A percentile compares a stretch with the other conserved stretches of the same genome.
Conservation (phyloP, 495 filamentous ascomycete genomes). For the Aspergillus ellipticus region DNA sequence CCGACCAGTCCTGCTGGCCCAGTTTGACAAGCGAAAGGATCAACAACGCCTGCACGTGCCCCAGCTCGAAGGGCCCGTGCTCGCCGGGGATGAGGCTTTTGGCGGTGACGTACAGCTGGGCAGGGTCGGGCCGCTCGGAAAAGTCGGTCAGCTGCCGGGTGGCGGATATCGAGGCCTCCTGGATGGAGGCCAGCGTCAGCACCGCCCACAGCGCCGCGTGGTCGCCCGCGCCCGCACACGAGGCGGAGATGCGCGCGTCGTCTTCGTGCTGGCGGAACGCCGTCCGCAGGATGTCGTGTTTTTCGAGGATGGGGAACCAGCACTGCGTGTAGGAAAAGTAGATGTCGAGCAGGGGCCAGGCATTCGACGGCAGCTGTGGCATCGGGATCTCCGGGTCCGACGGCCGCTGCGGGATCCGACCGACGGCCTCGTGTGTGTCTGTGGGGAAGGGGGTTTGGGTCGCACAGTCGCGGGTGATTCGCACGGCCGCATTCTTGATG, state of each 20-base stretch:
- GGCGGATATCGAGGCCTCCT: constrained; percentile 44
- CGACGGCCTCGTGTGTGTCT: neutral
- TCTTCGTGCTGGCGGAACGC: constrained; percentile 45
- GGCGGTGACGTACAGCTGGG: constrained; percentile 51
- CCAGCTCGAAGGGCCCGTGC: constrained; percentile 47
- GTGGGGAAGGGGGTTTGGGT: constrained; percentile 18
- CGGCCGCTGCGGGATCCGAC: neutral
- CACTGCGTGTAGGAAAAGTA: constrained; percentile 72
- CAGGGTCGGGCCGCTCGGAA: constrained; percentile 18
- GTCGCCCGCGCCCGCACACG: constrained; percentile 42
- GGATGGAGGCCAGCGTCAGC: constrained; percentile 48
- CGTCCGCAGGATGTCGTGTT: constrained; percentile 56
- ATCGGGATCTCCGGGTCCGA: neutral
- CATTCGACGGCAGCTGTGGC: constrained; percentile 39
- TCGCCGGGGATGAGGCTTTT: constrained; percentile 54
- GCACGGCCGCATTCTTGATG: constrained; percentile 11
- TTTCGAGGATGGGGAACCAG: constrained; percentile 72
- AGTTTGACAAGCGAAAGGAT: constrained; percentile 58
- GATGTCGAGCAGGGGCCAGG: constrained; percentile 61
- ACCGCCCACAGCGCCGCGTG: constrained; percentile 64
- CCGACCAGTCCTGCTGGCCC: constrained; percentile 45
- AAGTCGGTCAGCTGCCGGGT: constrained; percentile 23
- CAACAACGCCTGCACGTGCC: constrained; percentile 62
- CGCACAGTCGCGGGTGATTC: constrained; percentile 22
- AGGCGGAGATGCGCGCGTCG: constrained; percentile 24